These are phyloP conservation scores for Lactifluus echinatus DNA, from an alignment of 768 basidiomycete species.

Conservation along the genomic window DNA sequence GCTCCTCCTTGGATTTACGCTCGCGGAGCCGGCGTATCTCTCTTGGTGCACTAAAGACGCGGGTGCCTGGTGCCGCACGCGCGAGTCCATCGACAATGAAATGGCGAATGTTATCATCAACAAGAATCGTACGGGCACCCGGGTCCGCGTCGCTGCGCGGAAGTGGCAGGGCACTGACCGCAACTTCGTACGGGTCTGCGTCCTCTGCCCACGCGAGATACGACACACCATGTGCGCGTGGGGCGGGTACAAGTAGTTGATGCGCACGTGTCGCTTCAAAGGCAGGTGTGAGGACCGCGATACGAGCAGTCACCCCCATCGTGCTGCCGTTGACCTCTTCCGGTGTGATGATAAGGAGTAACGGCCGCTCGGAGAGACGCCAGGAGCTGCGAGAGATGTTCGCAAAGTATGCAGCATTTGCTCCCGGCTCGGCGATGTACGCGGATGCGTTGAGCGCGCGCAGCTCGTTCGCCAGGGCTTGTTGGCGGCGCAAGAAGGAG, in stretches of 20 bases:
- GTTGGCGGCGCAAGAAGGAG: conserved; percentile 49
- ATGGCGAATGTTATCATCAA: conserved; percentile 51
- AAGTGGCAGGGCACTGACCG: conserved; percentile 50
- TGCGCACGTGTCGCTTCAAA: conserved; percentile 72
- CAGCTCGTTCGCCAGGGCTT: conserved; percentile 41
- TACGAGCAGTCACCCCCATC: conserved; percentile 30
- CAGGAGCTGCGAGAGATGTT: conserved; percentile 58
- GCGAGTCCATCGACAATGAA: conserved; percentile 60
- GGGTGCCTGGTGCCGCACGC: conserved; percentile 32
- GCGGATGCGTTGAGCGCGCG: conserved; percentile 46
- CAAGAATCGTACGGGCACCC: conserved; percentile 44
- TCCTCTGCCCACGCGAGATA: conserved; percentile 29
- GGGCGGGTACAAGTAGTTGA: conserved; percentile 44
- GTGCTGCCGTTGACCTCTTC: conserved; percentile 9
- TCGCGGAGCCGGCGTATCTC: conserved; percentile 58
- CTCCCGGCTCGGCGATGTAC: conserved; percentile 74
- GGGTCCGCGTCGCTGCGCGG: conserved; percentile 32
- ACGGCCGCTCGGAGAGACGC: conserved; percentile 70
- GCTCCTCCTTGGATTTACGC: conserved; percentile 62
- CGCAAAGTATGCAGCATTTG: conserved; percentile 62
- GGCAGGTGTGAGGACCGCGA: conserved; percentile 63
- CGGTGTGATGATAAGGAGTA: conserved; percentile 59
- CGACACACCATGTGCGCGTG: conserved; percentile 24
- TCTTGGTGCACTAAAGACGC: conserved; percentile 41
- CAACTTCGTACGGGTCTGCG: conserved; percentile 39